Conservation (phyloP, 2,329 filamentous ascomycete species). For the Atkinsonella texensis region DNA sequence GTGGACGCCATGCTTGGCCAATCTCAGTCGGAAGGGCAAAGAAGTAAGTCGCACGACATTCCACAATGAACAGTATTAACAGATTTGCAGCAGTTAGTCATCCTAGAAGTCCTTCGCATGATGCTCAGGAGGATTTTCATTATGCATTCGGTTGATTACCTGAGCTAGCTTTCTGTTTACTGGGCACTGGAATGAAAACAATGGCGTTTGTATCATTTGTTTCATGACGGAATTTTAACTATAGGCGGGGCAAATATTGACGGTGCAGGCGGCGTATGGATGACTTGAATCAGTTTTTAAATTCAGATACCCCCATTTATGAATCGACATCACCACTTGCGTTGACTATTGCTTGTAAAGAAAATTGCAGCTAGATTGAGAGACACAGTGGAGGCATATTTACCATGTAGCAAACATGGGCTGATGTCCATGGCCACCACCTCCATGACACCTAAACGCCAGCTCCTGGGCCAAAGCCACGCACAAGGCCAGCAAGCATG, state of each 20-base stretch:
- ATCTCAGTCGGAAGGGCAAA: slow-evolving; percentile 9
- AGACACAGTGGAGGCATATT: not conserved
- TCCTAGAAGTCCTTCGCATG: not conserved
- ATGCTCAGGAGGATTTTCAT: slow-evolving; percentile 1
- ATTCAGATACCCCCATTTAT: no score
- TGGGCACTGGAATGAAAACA: no score
- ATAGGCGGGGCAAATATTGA: not conserved
- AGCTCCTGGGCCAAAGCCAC: not conserved
- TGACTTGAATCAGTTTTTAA: no score
- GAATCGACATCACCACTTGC: no score
- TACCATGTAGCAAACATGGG: slow-evolving; percentile 1
- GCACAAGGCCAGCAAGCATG: not conserved
- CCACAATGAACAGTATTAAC: not conserved
- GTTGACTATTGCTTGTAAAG: not conserved
- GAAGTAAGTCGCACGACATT: slow-evolving; percentile 6
- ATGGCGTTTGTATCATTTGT: no score
- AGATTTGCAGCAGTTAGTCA: not conserved
- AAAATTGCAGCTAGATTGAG: not conserved
- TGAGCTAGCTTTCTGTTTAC: no score
- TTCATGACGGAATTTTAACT: not conserved
- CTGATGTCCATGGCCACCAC: not conserved
- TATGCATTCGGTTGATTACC: not conserved
- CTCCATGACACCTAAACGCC: not conserved
- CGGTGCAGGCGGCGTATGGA: no score
- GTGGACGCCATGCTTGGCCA: slow-evolving; percentile 11